phyloP scores from a whole-genome alignment of 352 stramenopile genomes.

The Globisporangium abappressorium region DNA sequence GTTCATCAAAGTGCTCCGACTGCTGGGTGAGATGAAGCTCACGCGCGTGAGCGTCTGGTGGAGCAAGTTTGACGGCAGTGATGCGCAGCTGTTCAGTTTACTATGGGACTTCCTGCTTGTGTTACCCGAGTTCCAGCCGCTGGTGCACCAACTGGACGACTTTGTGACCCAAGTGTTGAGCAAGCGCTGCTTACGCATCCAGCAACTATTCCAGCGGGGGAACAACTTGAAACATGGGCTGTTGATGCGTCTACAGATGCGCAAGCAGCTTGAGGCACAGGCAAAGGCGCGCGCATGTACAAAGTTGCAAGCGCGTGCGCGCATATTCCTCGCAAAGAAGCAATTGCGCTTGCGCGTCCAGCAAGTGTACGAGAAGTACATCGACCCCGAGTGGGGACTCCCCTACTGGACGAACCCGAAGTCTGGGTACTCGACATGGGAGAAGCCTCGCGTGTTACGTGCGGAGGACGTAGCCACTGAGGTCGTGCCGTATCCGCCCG shows the following conservation, averaged over 20 bases:
- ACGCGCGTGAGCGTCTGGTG: slow-evolving; percentile 35
- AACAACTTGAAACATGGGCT: slow-evolving; percentile 25
- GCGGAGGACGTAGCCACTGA: slow-evolving; percentile 53
- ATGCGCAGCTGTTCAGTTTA: slow-evolving; percentile 40
- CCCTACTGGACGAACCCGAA: slow-evolving; percentile 75
- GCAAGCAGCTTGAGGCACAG: slow-evolving; percentile 18
- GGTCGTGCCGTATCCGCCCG: slow-evolving; percentile 42
- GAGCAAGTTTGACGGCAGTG: slow-evolving; percentile 37
- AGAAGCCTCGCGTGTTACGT: slow-evolving; percentile 45
- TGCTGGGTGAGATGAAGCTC: slow-evolving; percentile 35
- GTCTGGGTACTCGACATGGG: slow-evolving; percentile 67
- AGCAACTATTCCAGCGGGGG: slow-evolving; percentile 30
- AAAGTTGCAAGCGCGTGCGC: slow-evolving; percentile 31
- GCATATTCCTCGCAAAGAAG: slow-evolving; percentile 32
- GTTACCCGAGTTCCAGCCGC: slow-evolving; percentile 23
- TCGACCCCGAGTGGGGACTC: slow-evolving; percentile 55
- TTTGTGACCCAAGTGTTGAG: slow-evolving; percentile 27
- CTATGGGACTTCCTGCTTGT: slow-evolving; percentile 44
- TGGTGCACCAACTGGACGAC: slow-evolving; percentile 15
- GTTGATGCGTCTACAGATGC: slow-evolving; percentile 21
- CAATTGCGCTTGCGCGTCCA: slow-evolving; percentile 32
- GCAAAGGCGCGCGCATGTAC: slow-evolving; percentile 23
- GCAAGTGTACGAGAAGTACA: slow-evolving; percentile 64
- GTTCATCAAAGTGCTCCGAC: slow-evolving; percentile 33
- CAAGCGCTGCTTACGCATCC: slow-evolving; percentile 25